Evolutionary conservation across 2,329 filamentous ascomycete genomes (phyloP).

Genomic region (Neoascochyta sp.): DNA sequence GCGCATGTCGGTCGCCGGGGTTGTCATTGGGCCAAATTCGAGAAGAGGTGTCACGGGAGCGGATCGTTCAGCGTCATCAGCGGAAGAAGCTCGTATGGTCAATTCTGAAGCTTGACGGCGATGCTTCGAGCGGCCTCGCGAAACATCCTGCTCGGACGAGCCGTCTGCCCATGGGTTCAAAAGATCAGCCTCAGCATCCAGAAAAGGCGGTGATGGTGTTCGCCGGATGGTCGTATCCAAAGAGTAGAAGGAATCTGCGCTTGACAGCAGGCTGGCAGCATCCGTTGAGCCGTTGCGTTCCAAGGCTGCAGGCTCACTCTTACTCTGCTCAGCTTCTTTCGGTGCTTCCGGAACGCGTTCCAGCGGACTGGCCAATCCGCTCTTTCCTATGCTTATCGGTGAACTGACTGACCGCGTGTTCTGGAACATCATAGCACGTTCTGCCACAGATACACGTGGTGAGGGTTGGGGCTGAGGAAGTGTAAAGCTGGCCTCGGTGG

Average conservation of each 20-base stretch:
- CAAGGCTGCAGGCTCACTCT: constrained; percentile 10
- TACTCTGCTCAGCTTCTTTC: constrained; percentile 6
- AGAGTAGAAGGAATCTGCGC: constrained; percentile 39
- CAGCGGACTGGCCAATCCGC: constrained; percentile 15
- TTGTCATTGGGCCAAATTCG: constrained; percentile 14
- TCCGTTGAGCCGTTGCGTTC: constrained; percentile 26
- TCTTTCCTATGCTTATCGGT: constrained; percentile 11
- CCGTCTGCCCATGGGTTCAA: constrained; percentile 28
- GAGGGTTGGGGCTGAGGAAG: constrained; percentile 11
- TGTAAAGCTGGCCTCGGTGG: constrained; percentile 14
- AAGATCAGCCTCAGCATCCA: constrained; percentile 29
- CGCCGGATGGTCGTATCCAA: constrained; percentile 19
- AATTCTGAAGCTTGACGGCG: constrained; percentile 37
- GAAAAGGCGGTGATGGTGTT: constrained; percentile 18
- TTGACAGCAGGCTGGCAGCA: constrained; percentile 32
- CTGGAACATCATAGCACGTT: constrained; percentile 32
- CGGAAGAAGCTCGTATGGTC: constrained; percentile 29
- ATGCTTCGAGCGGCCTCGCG: constrained; percentile 30
- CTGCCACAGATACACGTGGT: constrained; percentile 25
- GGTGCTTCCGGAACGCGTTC: constrained; percentile 19
- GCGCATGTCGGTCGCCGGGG: constrained; percentile 17
- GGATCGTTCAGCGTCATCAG: constrained; percentile 10
- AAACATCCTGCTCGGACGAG: constrained; percentile 11
- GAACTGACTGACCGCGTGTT: constrained; percentile 27
- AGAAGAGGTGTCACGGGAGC: constrained; percentile 22